Evolutionary conservation across 2,329 filamentous ascomycete genomes (phyloP).

Genomic region (Aspergillus alliaceus): DNA sequence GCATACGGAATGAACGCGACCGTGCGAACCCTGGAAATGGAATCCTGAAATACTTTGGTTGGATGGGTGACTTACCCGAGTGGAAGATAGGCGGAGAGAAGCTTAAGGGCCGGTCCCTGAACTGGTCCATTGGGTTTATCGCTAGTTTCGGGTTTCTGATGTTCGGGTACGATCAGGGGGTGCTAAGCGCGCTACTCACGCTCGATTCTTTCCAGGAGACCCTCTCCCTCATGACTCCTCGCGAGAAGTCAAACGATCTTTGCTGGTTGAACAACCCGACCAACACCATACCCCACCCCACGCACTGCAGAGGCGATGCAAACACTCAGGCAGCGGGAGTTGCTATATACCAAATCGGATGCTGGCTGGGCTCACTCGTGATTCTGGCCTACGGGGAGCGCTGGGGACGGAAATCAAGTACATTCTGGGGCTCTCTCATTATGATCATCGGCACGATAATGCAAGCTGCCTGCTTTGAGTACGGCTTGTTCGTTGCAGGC

Average conservation of each 20-base stretch:
- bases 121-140: slow-evolving; percentile 8
- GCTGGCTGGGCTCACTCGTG: slow-evolving; percentile 5
- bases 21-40: neutral
- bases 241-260: slow-evolving; percentile 3
- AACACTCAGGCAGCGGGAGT: slow-evolving; percentile 8
- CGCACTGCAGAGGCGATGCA: slow-evolving; percentile 2
- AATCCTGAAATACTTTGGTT: neutral
- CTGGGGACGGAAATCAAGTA: slow-evolving; percentile 7
- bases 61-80: slow-evolving; percentile 7
- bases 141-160: slow-evolving; percentile 6
- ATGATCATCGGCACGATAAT: slow-evolving; percentile 9
- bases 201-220: slow-evolving; percentile 6
- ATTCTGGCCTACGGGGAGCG: slow-evolving; percentile 5
- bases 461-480: slow-evolving; percentile 5
- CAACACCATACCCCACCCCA: neutral
- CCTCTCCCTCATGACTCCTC: slow-evolving; percentile 4
- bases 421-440: slow-evolving; percentile 7
- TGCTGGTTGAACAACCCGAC: slow-evolving; percentile 5
- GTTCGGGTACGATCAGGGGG: slow-evolving; percentile 8
- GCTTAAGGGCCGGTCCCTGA: neutral
- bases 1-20: neutral
- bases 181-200: slow-evolving; percentile 4
- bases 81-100: slow-evolving; percentile 2
- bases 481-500: slow-evolving; percentile 37
- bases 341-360: slow-evolving; percentile 6